Base-by-base conservation (phyloP, 371 early-diverging fungal species). In the Mortierella sp. region DNA sequence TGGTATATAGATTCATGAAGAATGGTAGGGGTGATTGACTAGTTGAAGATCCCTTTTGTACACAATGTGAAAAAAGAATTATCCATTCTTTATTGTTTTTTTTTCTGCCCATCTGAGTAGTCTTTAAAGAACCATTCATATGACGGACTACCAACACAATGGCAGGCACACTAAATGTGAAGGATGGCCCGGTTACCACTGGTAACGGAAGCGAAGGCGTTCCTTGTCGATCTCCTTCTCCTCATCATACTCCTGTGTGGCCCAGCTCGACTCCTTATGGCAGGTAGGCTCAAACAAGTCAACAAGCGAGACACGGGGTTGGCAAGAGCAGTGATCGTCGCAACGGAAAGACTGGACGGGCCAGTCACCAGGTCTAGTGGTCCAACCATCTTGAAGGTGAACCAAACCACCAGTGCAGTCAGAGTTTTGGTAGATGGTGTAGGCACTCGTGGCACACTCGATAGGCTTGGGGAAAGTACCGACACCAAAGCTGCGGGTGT, bases 321-420 rank as follows among this genome's bases (percentile, higher is more conserved):
- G 18, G 23, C 53, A 53, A 23, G 53, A 23, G 53, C 53, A 53
- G 53, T 9, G 2, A 53, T 53, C 53, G 23, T 53, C 53, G 53
- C 53, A 53, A 23, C 53, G 53, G 53, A 53, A 53, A 16, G 53
- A 53, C 23, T 23, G 18, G 53, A 53, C 53, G 4, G 53, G 53
- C 53, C 53, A 53, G 11, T 16, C 4, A 23, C 53, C 9, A 11
- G 53, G 53, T 2, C 53, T 16, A 4, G 53, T 53, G 12, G 53
- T 53, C 53, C 53, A 53, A 26, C 53, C 53, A 26, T 23, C 23
- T 11, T 53, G 21, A 23, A 53, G 21, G 21, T 53, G 53, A 26
- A 53, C 53, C 21, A 23, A 23, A 2, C 9, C 21, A 26, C 53
- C 53, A 11, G 21, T 53, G 53, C 53, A 53, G 53, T 53, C 23